Base-by-base conservation (phyloP, 1,284 basidiomycete genomes). In the Somion occarium region DNA sequence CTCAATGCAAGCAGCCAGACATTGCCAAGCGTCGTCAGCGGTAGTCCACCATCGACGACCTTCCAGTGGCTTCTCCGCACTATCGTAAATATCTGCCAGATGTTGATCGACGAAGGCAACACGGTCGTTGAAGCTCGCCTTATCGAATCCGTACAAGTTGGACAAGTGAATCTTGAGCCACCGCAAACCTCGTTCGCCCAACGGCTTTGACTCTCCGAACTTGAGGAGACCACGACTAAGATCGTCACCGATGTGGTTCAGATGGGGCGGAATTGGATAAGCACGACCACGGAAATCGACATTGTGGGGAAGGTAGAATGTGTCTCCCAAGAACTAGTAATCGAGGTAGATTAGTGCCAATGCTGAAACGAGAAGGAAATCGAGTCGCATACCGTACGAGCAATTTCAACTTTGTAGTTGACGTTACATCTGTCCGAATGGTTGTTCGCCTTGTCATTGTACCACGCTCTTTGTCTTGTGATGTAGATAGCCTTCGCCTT, bases 321-420 rank as follows among this genome's bases (percentile, higher is more conserved):
- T 83, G 62, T 98, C 93, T 34, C 80, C 82, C 43, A 93, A 70
- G 75, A 93, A 95, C 86, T 89, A 52, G 1, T 43, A 22, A 42
- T 20, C 26, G 27, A 27, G 22, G 38, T 38, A 41, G 24, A 39
- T 44, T 5, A 38, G 3, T 24, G 44, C 47, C 42, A 47, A 5
- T 34, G 50, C 15, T 24, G 46, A 3, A 3, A 37, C 4, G 20
- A 41, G 52, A 13, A 44, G 39, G 30, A 42, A 41, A 37, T 48
- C 22, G 26, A 55, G 15, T 24, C 13, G 77, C 87, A 66, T 62
- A 92, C 89, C 48, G 94, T 87, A 52, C 92, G 80, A 1, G 96
- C 96, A 62, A 99, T 97, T 70, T 98, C 96, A 53, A 99, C 83
- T 70, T 95, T 98, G 71, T 99, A 99, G 69, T 98, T 98, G 55